Base-by-base conservation (phyloP, 2,329 filamentous ascomycete species). In the Neonectria faginata region DNA sequence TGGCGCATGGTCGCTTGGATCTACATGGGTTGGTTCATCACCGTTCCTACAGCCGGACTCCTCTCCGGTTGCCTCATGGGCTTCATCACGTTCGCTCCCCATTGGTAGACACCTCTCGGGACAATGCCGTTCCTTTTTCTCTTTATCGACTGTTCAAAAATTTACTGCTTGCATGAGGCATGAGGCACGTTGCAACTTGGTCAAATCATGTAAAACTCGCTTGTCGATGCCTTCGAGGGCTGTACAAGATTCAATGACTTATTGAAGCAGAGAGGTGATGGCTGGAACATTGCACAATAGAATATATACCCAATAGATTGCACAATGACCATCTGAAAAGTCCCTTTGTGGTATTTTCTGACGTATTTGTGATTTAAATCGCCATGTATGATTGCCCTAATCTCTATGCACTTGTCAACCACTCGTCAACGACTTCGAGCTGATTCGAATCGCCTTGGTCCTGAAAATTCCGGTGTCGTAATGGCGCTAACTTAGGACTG, bases 1-100 rank as follows among this genome's bases (percentile, higher is more conserved):
- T 90, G 86, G 85, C 83, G 86, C 64, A 87, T 88, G 82, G 84
- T 89, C 5, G 83, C 79, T 6, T 87, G 86, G 81, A 86, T 89
- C 69, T 87, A 88, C 70, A 74, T 82, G 22, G 85, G 85, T 53
- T 90, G 87, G 88, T 79, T 89, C 73, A 82, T 88, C 66, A 90
- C 88, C 1, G 83, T 90, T 14, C 88, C 88, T 4, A 72, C 80
- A 25, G 81, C 88, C 9, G 88, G 85, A 45, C 79, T 87, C 31
- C 81, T 90, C 44, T 85, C 85, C 5, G 89, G 88, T 9, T 81
- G 84, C 55, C 76, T 90, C 50, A 90, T 89, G 86, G 88, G 83
- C 2, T 83, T 91, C 59, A 81, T 90, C 62, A 82, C 89, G 66
- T 88, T 90, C 68, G 85, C 88, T 51, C 89, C 89, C 50, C 82